These are phyloP conservation scores for Phytophthora citrophthora DNA, from an alignment of 352 stramenopile genomes.

Conservation along the genomic window DNA sequence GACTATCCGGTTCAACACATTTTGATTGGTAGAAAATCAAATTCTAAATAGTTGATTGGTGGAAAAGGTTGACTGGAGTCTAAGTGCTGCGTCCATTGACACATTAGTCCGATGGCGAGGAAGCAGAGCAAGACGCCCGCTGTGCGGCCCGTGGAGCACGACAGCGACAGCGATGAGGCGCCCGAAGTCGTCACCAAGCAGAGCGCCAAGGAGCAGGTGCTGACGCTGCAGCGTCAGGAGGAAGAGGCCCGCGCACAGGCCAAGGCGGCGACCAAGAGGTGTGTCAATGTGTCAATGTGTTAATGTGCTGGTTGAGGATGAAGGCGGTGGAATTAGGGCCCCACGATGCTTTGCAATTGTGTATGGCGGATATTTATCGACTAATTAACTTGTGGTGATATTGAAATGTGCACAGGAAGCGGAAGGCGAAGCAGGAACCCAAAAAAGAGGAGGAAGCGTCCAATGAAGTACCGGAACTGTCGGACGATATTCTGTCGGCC, in stretches of 20 bases:
- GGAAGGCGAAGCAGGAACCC: slow-evolving; percentile 43
- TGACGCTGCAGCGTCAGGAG: slow-evolving; percentile 57
- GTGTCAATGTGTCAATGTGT: slow-evolving; percentile 2
- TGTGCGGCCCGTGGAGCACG: slow-evolving; percentile 24
- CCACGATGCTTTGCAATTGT: slow-evolving; percentile 6
- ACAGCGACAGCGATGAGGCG: slow-evolving; percentile 75
- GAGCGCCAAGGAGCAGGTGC: slow-evolving; percentile 61
- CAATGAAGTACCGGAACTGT: slow-evolving; percentile 50
- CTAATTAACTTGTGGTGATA: slow-evolving; percentile 12
- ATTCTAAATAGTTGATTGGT: slow-evolving; percentile 26
- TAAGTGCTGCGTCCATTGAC: neutral
- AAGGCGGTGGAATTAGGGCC: neutral
- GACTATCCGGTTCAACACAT: slow-evolving; percentile 1
- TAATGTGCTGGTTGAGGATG: neutral
- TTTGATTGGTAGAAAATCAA: slow-evolving; percentile 41
- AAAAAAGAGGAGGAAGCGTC: neutral
- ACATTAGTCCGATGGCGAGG: slow-evolving; percentile 26
- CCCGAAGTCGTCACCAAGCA: slow-evolving; percentile 82
- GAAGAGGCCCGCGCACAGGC: slow-evolving; percentile 52
- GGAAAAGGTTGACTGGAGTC: slow-evolving; percentile 41
- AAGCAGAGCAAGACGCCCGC: slow-evolving; percentile 34
- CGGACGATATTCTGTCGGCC: slow-evolving; percentile 68
- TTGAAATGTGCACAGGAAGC: slow-evolving; percentile 47
- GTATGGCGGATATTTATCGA: neutral
- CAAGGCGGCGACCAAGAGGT: slow-evolving; percentile 55